Percentiles rank a stretch among this genome's conserved stretches.
Conservation (phyloP, 2,329 filamentous ascomycete genomes). For the Fusarium gaditjirri region DNA sequence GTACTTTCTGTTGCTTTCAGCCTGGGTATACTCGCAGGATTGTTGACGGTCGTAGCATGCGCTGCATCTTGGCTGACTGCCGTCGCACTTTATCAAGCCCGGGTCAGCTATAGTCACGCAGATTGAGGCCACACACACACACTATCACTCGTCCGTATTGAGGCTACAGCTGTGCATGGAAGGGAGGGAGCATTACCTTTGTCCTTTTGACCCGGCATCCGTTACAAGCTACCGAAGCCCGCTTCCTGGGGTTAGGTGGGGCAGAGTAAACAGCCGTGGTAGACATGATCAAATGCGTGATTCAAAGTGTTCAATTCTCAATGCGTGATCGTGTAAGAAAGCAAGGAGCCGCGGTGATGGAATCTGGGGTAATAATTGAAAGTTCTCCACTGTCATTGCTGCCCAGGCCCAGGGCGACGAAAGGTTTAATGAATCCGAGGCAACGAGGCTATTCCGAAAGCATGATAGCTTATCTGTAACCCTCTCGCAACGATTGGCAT, state of each 20-base stretch:
- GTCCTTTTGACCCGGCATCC: conserved; percentile 7
- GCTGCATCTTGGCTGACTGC: conserved; percentile 5
- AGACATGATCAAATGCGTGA: not conserved
- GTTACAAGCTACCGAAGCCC: conserved; percentile 13
- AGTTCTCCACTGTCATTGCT: not conserved
- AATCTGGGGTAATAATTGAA: not conserved
- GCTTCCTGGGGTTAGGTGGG: conserved; percentile 5
- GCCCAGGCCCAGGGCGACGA: not conserved
- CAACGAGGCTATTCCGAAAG: not conserved
- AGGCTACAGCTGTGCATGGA: not conserved
- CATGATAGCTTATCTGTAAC: not conserved
- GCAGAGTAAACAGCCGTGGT: not conserved
- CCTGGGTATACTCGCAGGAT: conserved; percentile 5
- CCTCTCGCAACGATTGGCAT: not conserved
- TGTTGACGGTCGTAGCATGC: conserved; percentile 6
- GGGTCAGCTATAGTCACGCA: not conserved
- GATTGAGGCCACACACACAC: too few species aligned
- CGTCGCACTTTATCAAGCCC: not conserved
- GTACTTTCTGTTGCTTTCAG: conserved; percentile 10
- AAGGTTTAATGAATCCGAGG: not conserved
- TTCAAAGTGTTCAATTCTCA: not conserved
- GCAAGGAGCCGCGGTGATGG: not conserved
- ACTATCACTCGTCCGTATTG: not conserved
- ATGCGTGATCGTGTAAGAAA: not conserved
- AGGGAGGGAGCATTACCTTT: not conserved